Base-by-base conservation (phyloP, 2,329 filamentous ascomycete species). In the Trichoderma atroviride region DNA sequence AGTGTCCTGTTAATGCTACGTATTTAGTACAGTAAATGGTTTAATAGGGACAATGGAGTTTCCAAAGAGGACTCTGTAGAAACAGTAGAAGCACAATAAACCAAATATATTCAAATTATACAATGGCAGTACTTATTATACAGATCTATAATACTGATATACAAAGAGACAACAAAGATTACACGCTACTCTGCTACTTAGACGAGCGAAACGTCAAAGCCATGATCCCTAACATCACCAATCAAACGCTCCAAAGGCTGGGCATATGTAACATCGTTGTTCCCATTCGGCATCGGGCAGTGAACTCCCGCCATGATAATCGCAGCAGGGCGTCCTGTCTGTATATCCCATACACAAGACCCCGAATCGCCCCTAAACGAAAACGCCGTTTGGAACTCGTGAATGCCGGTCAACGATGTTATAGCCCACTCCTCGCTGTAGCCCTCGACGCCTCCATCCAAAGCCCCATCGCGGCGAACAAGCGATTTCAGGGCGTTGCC, bases 141-240 rank as follows among this genome's bases (percentile, higher is more conserved):
- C 13, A 9, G 11, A 14, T 35, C 3, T 35, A 35, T 35, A 35
- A 5, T 13, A 35, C 11, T 5, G 3, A 11, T 35, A 1, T 13
- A 35, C 6, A n/a, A 9, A 10, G 6, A n/a, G 2, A 43, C 2
- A 2, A n/a, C 6, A 19, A 3, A 19, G 3, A n/a, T n/a, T 43
- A 10, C 7, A n/a, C 40, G 7, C 7, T 10, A 7, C 7, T 19
- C 37, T n/a, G 9, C 3, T 5, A 13, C 14, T 29, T 19, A 62
- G 29, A 68, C 16, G 16, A 68, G 31, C 24, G 65, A 62, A 43
- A 68, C 65, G 16, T 68, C 57, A 55, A 55, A 68, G 31, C 57
- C 47, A 40, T 60, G 24, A 6, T 11, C 35, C 14, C 11, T 24
- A 9, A 68, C 62, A 40, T 68, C 65, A 29, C 1, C 47, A 10